Evolutionary conservation across 495 filamentous ascomycete genomes (phyloP).

Genomic region (Penicillium bovifimosum): DNA sequence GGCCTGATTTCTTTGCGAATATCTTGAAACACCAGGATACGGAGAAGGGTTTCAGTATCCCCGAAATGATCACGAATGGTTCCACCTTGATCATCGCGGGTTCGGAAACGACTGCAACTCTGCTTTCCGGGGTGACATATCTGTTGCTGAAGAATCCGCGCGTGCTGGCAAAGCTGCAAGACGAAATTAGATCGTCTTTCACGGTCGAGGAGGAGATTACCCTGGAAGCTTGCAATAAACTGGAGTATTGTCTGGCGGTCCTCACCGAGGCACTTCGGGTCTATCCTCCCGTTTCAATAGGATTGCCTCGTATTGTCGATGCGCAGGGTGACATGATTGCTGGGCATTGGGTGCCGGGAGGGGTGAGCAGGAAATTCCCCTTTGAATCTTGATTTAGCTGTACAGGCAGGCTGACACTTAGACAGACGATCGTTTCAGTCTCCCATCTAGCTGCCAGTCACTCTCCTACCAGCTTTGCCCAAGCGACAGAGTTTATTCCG

Average conservation of each 20-base stretch:
- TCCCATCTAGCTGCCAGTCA: constrained; percentile 41
- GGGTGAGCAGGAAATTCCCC: constrained; percentile 11
- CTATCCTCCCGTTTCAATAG: constrained; percentile 49
- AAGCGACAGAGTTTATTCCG: constrained; percentile 44
- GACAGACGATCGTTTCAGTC: constrained; percentile 44
- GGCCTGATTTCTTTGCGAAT: constrained; percentile 19
- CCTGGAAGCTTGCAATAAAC: constrained; percentile 34
- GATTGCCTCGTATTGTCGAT: constrained; percentile 40
- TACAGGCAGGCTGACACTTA: not conserved
- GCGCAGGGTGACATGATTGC: constrained; percentile 41
- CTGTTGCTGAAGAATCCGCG: constrained; percentile 44
- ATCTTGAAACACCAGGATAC: constrained; percentile 18
- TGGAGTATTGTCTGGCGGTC: constrained; percentile 52
- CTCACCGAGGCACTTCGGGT: constrained; percentile 53
- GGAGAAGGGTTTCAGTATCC: constrained; percentile 33
- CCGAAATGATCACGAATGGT: constrained; percentile 39
- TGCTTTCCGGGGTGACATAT: constrained; percentile 49
- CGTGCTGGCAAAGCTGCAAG: constrained; percentile 36
- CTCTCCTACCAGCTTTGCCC: constrained; percentile 37
- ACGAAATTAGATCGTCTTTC: constrained; percentile 48
- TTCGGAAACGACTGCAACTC: constrained; percentile 57
- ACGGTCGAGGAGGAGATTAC: constrained; percentile 47
- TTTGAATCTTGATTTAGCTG: not conserved
- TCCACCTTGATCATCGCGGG: constrained; percentile 43
- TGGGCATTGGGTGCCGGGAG: constrained; percentile 38